Evolutionary conservation across 805 yeast species (phyloP).

Genomic region (Schizosaccharomyces cryophilus): DNA sequence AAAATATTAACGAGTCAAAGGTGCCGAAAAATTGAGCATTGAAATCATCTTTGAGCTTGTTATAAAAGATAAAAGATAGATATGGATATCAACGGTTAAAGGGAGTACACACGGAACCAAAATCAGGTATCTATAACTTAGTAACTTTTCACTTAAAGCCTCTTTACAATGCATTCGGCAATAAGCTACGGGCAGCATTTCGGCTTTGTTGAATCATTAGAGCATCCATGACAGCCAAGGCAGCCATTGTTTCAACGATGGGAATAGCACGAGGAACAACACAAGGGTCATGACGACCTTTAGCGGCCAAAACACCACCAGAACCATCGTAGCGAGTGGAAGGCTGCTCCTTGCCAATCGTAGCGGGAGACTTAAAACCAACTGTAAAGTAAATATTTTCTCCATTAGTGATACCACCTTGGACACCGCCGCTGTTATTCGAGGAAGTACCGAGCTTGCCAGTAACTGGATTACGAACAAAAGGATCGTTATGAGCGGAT

Average conservation of each 20-base stretch:
- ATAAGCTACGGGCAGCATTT: constrained; percentile 22
- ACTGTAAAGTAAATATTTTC: constrained; percentile 83
- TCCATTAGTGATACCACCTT: constrained; percentile 95
- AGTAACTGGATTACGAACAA: constrained; percentile 25
- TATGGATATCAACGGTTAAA: too few relatives aligned
- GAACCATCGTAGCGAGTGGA: constrained; percentile 78
- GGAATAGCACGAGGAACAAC: constrained; percentile 98
- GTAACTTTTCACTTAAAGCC: neutral
- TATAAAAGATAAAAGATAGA: too few relatives aligned
- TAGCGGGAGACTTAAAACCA: constrained; percentile 95
- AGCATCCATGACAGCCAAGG: constrained; percentile 76
- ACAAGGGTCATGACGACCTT: constrained; percentile 96
- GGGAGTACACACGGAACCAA: too few relatives aligned
- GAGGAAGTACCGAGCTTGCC: constrained; percentile 62
- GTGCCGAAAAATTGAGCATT: too few relatives aligned
- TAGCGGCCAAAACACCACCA: constrained; percentile 71
- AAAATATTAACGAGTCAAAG: too few relatives aligned
- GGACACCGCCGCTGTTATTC: constrained; percentile 88
- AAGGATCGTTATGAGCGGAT: constrained; percentile 75
- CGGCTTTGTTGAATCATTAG: constrained; percentile 67
- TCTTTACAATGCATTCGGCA: neutral
- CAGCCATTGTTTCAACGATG: constrained; percentile 94
- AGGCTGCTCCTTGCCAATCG: constrained; percentile 76
- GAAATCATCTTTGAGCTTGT: too few relatives aligned
- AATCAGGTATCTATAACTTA: neutral